Conservation (phyloP, 805 yeast genomes). For the Ogataea henricii region DNA sequence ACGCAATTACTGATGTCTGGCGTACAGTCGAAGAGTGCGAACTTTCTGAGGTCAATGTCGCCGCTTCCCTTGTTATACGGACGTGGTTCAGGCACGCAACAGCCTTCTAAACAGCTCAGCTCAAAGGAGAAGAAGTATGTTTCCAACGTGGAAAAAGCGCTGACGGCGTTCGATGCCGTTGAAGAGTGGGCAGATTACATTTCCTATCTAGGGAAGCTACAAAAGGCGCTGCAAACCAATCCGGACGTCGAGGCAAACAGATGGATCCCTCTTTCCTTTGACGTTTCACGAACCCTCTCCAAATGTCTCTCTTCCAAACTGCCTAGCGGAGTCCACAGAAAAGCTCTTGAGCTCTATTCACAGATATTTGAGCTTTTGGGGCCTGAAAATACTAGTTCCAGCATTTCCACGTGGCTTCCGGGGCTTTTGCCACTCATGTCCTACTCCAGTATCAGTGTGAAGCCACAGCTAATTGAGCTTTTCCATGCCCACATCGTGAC, state of each 20-base stretch:
- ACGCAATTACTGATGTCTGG: conserved; percentile 12
- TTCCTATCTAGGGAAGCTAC: conserved; percentile 77
- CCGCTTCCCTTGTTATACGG: conserved; percentile 31
- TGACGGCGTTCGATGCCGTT: conserved; percentile 74
- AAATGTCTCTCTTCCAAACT: conserved; percentile 77
- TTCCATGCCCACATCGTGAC: conserved; percentile 56
- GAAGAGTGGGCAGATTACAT: conserved; percentile 99
- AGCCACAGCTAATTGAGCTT: conserved; percentile 70
- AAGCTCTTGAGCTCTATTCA: conserved; percentile 76
- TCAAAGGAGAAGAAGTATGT: conserved; percentile 70
- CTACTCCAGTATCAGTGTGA: conserved; percentile 85
- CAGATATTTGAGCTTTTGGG: conserved; percentile 68
- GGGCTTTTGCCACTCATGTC: conserved; percentile 89
- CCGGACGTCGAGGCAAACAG: conserved; percentile 43
- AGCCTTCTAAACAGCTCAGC: conserved; percentile 38
- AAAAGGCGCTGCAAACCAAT: conserved; percentile 63
- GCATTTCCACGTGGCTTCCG: conserved; percentile 82
- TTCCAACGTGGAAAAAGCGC: conserved; percentile 69
- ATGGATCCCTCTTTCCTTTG: conserved; percentile 67
- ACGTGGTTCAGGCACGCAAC: conserved; percentile 15
- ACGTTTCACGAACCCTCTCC: conserved; percentile 71
- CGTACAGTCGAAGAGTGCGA: conserved; percentile 21
- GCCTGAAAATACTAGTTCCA: conserved; percentile 50
- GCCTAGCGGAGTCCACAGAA: conserved; percentile 96
- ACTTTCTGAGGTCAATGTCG: conserved; percentile 30